Evolutionary conservation across 1,284 basidiomycete species (phyloP), one percentile per base, ranked within the genome.

Genomic region (Cystobasidiaceae sp.): DNA sequence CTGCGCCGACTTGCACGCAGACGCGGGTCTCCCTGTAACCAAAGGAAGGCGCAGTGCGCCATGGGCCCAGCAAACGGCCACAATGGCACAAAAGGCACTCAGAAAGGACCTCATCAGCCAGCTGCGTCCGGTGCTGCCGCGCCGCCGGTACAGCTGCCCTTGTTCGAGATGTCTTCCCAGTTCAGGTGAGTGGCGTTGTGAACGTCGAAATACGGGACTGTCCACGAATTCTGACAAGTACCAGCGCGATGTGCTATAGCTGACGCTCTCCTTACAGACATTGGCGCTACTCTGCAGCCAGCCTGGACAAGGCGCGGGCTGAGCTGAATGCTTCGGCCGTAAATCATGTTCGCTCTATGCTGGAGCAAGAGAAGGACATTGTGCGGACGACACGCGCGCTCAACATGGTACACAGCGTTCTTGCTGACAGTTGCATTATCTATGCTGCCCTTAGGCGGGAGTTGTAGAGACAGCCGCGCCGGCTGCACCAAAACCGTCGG

Each of bases 131-230:
- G 19, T n/a, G 32, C 60, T 13, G 21, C 30, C 5, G 44, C 50
- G 15, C n/a, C 61, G 33, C 21, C 44, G 27, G 33, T 34, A 4
- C 61, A 56, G 37, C 33, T 76, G 3, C 72, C 75, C 6, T 74
- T 91, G 5, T 94, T 89, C 74, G 85, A 92, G 74, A 85, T 83
- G 61, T 89, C 89, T 68, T 90, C 90, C 0, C 92, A 96, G 75
- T 93, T 82, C 78, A 82, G 80, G 68, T 86, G 5, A 33, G 70
- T 39, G 34, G 37, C 30, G 28, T 7, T 49, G 6, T 50, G 7
- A 21, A 49, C 33, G 34, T 28, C 15, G 5, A 19, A 41, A 15
- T 55, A 13, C 11, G 39, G 11, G 2, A 1, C 44, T 33, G 4
- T 2, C 34, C 17, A 5, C 39, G 28, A 48, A 21, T 43, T 33